Conservation (phyloP, 805 yeast species). For the Candida rishiriensis region DNA sequence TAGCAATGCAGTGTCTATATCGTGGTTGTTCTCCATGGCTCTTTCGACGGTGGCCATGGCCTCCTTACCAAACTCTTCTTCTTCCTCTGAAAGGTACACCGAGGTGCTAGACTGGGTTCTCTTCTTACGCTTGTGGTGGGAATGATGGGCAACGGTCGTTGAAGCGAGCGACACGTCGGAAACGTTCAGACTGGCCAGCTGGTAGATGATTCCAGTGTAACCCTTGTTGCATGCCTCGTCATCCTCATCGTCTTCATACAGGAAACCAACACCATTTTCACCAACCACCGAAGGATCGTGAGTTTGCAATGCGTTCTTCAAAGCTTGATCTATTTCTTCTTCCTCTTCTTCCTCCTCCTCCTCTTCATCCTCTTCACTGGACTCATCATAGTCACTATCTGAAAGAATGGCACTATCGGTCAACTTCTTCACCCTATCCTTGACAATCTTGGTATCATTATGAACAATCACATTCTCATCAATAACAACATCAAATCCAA, state of each 20-base stretch:
- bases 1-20: slow-evolving; percentile 84
- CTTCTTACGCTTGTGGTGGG: slow-evolving; percentile 33
- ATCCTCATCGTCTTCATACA: slow-evolving; percentile 50
- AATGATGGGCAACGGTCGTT: slow-evolving; percentile 30
- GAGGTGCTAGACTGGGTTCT: slow-evolving; percentile 34
- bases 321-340: slow-evolving; percentile 17
- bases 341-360: slow-evolving; percentile 20
- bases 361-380: slow-evolving; percentile 12
- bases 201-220: slow-evolving; percentile 39
- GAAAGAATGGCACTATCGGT: slow-evolving; percentile 27
- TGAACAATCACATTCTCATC: slow-evolving; percentile 49
- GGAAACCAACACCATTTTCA: slow-evolving; percentile 45
- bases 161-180: slow-evolving; percentile 55
- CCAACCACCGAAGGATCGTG: slow-evolving; percentile 37
- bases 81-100: slow-evolving; percentile 34
- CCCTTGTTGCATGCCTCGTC: slow-evolving; percentile 27
- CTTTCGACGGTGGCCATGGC: slow-evolving; percentile 92
- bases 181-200: slow-evolving; percentile 39
- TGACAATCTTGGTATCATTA: slow-evolving; percentile 48
- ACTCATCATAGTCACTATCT: slow-evolving; percentile 28
- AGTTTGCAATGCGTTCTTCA: slow-evolving; percentile 6
- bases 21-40: slow-evolving; percentile 90
- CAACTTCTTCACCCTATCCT: slow-evolving; percentile 36
- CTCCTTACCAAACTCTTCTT: slow-evolving; percentile 77
- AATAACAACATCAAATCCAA: slow-evolving; percentile 71